phyloP scores from a whole-genome alignment of 768 basidiomycete genomes.

The Cystoderma amianthinum region DNA sequence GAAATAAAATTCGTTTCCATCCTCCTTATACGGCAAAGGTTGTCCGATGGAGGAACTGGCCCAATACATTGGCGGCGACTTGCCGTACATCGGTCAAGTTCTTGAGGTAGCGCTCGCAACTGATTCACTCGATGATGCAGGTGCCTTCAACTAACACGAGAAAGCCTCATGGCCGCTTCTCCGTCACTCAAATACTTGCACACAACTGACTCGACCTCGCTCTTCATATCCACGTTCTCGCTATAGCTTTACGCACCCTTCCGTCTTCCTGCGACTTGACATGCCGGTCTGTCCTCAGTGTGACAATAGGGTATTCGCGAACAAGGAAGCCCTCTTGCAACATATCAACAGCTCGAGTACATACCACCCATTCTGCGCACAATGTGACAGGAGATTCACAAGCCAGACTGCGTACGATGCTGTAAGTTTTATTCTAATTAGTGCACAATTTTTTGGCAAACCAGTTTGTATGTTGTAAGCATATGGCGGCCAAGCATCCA shows the following conservation, averaged over 20 bases:
- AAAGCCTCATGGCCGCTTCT: slow-evolving; percentile 5
- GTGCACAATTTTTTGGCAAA: no score
- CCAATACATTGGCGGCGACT: neutral
- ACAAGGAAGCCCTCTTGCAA: slow-evolving; percentile 29
- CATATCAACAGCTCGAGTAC: slow-evolving; percentile 27
- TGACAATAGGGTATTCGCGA: slow-evolving; percentile 23
- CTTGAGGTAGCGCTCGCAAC: neutral
- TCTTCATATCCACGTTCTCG: neutral
- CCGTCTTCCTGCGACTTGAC: neutral
- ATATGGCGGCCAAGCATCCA: slow-evolving; percentile 34
- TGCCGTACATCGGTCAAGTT: neutral
- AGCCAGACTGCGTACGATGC: slow-evolving; percentile 27
- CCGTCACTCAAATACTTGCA: neutral
- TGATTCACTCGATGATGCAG: slow-evolving; percentile 1
- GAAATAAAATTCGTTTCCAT: neutral
- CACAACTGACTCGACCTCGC: neutral
- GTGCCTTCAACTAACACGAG: slow-evolving; percentile 5
- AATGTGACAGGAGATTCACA: slow-evolving; percentile 27
- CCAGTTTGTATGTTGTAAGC: no score
- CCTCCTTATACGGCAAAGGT: neutral
- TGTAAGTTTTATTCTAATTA: slow-evolving; percentile 18
- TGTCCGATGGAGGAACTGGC: neutral
- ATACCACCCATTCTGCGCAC: slow-evolving; percentile 25
- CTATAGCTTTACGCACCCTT: neutral
- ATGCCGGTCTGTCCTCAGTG: slow-evolving; percentile 32